Percentiles rank a stretch among this genome's conserved stretches.
These are phyloP conservation scores for Hyphopichia wangnamkhiaoensis DNA, from an alignment of 1,139 yeast genomes.

Conservation along the genomic window DNA sequence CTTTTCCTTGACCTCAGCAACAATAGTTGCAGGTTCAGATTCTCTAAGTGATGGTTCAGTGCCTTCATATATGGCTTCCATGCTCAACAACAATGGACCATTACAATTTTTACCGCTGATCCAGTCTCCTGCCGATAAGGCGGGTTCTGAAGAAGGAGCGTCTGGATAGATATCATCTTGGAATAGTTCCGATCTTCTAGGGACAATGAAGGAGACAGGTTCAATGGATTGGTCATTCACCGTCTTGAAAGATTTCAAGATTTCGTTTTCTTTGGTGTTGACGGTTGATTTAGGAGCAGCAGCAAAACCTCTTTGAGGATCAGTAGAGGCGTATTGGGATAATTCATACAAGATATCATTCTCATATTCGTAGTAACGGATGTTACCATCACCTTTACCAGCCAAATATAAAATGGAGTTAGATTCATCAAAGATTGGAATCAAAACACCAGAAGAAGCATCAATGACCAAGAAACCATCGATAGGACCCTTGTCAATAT, in stretches of 20 bases:
- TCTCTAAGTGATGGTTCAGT: conserved; percentile 47
- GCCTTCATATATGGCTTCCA: conserved; percentile 81
- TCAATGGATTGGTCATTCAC: conserved; percentile 81
- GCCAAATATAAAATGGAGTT: conserved; percentile 83
- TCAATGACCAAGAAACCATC: conserved; percentile 87
- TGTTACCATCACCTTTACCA: conserved; percentile 98
- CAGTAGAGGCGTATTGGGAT: conserved; percentile 83
- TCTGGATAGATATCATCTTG: conserved; percentile 93
- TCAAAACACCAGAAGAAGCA: conserved; percentile 87
- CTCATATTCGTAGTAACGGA: conserved; percentile 86
- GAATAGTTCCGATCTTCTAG: conserved; percentile 90
- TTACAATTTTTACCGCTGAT: conserved; percentile 71
- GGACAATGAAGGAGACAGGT: conserved; percentile 89
- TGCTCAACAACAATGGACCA: conserved; percentile 78
- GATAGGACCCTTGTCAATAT: conserved; percentile 77
- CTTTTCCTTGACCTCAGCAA: conserved; percentile 28
- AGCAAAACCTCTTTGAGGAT: conserved; percentile 96
- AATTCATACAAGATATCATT: conserved; percentile 79
- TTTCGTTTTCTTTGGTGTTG: conserved; percentile 79
- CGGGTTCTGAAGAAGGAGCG: conserved; percentile 79
- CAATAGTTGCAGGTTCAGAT: conserved; percentile 32
- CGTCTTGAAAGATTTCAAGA: conserved; percentile 77
- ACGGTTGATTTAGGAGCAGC: conserved; percentile 82
- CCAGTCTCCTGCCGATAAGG: conserved; percentile 79
- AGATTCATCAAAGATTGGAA: conserved; percentile 85